phyloP scores from a whole-genome alignment of 2,329 filamentous ascomycete genomes.

The Fusarium citri region DNA sequence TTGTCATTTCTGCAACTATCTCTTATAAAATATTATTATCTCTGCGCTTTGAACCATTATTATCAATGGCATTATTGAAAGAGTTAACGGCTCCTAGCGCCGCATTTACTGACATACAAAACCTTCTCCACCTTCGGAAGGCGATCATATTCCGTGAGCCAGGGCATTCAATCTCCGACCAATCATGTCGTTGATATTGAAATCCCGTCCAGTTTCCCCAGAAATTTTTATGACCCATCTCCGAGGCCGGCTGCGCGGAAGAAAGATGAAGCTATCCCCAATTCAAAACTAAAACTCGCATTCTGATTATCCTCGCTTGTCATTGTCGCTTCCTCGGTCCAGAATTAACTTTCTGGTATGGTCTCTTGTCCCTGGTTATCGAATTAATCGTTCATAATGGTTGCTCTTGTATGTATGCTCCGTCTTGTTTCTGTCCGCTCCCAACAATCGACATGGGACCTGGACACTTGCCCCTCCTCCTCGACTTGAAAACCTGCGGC shows the following conservation, averaged over 20 bases:
- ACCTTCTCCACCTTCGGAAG: constrained; percentile 18
- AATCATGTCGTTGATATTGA: constrained; percentile 13
- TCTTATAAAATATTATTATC: background rate
- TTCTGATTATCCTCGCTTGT: background rate
- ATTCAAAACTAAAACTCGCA: constrained; percentile 23
- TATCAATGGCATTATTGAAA: background rate
- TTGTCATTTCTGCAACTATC: background rate
- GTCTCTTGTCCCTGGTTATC: background rate
- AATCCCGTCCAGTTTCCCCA: constrained; percentile 21
- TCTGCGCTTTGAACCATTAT: background rate
- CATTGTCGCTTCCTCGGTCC: background rate
- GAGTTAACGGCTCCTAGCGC: background rate
- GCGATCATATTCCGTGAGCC: constrained; percentile 17
- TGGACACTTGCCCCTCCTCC: background rate
- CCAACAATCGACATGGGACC: background rate
- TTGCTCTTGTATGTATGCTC: constrained; percentile 21
- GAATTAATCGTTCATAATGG: constrained; percentile 11
- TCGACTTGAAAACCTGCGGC: background rate
- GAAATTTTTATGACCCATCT: constrained; percentile 32
- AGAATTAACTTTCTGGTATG: constrained; percentile 5
- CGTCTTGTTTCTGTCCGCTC: background rate
- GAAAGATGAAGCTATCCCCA: constrained; percentile 33
- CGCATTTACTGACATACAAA: background rate
- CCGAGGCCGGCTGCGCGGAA: constrained; percentile 29
- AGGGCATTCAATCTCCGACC: constrained; percentile 13